Evolutionary conservation across 768 basidiomycete genomes (phyloP).

Genomic region (Boletus rufocinnamomeus): DNA sequence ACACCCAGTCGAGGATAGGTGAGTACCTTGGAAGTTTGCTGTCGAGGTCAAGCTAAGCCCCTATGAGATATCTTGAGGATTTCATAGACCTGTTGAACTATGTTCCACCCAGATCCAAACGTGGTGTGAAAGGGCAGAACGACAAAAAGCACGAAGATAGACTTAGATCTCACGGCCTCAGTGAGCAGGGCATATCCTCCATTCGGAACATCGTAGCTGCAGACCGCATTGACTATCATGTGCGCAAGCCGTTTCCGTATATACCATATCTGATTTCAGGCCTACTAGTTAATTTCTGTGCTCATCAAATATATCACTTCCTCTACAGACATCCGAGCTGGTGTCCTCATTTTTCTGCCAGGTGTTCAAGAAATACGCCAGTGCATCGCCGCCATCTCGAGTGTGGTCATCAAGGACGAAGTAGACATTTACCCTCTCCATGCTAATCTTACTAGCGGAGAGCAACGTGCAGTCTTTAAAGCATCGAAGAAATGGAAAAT

Average conservation of each 20-base stretch:
- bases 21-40: slow-evolving; percentile 23
- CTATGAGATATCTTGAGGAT: slow-evolving; percentile 80
- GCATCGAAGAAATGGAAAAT: slow-evolving; percentile 72
- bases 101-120: slow-evolving; percentile 45
- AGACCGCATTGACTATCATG: slow-evolving; percentile 74
- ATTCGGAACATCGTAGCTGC: slow-evolving; percentile 62
- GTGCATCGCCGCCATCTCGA: slow-evolving; percentile 63
- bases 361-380: slow-evolving; percentile 87
- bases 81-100: slow-evolving; percentile 61
- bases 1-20: slow-evolving; percentile 77
- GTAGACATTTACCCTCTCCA: slow-evolving; percentile 77
- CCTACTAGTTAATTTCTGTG: slow-evolving; percentile 60
- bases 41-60: background rate
- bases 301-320: slow-evolving; percentile 64
- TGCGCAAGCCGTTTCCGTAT: slow-evolving; percentile 27
- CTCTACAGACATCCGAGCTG: slow-evolving; percentile 49
- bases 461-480: slow-evolving; percentile 79
- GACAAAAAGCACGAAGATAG: slow-evolving; percentile 48
- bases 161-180: slow-evolving; percentile 55
- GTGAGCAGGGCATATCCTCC: slow-evolving; percentile 48
- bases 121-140: slow-evolving; percentile 27
- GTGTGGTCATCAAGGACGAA: slow-evolving; percentile 31
- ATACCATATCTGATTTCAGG: background rate
- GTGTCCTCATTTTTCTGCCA: slow-evolving; percentile 86
- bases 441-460: slow-evolving; percentile 82